Percentiles rank a stretch among this genome's conserved stretches.
Conservation (phyloP, 2,329 filamentous ascomycete genomes). For the Alternaria atra region DNA sequence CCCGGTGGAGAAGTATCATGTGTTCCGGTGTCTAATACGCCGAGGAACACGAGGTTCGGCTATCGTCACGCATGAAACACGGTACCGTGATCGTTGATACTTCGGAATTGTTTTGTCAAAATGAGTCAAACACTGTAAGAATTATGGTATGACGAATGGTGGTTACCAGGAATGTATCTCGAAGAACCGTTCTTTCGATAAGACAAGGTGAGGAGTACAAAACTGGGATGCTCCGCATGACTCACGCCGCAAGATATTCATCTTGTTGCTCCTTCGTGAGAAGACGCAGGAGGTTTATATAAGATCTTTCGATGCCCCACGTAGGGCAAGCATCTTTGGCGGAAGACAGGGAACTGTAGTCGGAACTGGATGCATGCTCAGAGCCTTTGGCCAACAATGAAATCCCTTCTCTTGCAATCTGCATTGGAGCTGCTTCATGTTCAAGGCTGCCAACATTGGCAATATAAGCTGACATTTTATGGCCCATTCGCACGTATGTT, state of each 20-base stretch:
- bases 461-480: conserved; percentile 61
- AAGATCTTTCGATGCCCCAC: conserved; percentile 17
- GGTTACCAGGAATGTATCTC: not conserved
- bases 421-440: conserved; percentile 11
- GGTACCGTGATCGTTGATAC: not conserved
- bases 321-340: not conserved
- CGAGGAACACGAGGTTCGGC: not conserved
- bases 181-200: not conserved
- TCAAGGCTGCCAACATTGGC: conserved; percentile 64
- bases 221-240: not conserved
- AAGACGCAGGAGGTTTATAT: not conserved
- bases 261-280: not conserved
- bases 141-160: not conserved
- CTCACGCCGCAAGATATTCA: not conserved
- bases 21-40: not conserved
- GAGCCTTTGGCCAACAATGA: conserved; percentile 4
- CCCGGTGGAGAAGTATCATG: not conserved
- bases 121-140: too few species aligned
- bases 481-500: conserved; percentile 60
- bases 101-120: not conserved
- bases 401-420: conserved; percentile 18
- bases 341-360: not conserved
- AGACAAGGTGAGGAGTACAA: not conserved
- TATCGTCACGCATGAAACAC: not conserved
- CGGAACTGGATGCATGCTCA: too few species aligned